These are phyloP conservation scores for Westerdykella ornata DNA, from an alignment of 2,329 filamentous ascomycete genomes.

Conservation along the genomic window DNA sequence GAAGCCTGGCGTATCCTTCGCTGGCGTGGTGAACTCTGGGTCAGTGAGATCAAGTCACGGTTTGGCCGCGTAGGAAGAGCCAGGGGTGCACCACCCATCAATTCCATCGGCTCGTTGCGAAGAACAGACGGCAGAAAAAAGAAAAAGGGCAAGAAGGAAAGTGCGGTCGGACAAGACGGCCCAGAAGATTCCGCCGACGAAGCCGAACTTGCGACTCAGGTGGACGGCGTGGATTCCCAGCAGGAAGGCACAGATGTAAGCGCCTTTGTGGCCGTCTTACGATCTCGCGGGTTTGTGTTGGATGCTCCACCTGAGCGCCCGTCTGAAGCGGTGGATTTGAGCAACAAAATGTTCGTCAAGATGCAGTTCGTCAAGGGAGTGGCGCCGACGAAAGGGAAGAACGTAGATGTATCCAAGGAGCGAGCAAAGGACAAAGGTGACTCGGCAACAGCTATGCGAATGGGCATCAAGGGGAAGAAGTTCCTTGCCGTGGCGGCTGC, in stretches of 20 bases:
- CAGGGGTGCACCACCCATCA: slow-evolving; percentile 48
- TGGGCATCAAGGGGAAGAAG: slow-evolving; percentile 29
- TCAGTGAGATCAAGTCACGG: slow-evolving; percentile 92
- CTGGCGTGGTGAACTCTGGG: slow-evolving; percentile 94
- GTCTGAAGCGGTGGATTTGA: slow-evolving; percentile 63
- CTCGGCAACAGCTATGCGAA: slow-evolving; percentile 46
- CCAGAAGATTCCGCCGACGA: slow-evolving; percentile 48
- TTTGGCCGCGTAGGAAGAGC: slow-evolving; percentile 59
- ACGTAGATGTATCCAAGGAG: slow-evolving; percentile 43
- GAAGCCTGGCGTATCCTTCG: slow-evolving; percentile 88
- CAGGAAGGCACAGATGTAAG: slow-evolving; percentile 74
- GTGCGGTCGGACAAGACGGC: slow-evolving; percentile 46
- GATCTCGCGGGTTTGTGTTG: slow-evolving; percentile 76
- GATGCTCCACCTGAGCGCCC: slow-evolving; percentile 49
- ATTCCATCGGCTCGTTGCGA: slow-evolving; percentile 54
- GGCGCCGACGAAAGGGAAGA: slow-evolving; percentile 68
- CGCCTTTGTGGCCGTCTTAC: slow-evolving; percentile 77
- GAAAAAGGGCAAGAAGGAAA: slow-evolving; percentile 42
- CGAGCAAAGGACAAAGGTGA: slow-evolving; percentile 42
- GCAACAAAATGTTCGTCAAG: slow-evolving; percentile 97
- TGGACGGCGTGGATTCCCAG: slow-evolving; percentile 59
- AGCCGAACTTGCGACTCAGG: slow-evolving; percentile 55
- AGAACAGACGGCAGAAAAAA: slow-evolving; percentile 35
- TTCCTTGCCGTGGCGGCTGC: slow-evolving; percentile 34
- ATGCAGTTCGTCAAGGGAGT: slow-evolving; percentile 91